Base-by-base conservation (phyloP, 192 early-diverging fungal genomes). In the Chytriomyces confervae region DNA sequence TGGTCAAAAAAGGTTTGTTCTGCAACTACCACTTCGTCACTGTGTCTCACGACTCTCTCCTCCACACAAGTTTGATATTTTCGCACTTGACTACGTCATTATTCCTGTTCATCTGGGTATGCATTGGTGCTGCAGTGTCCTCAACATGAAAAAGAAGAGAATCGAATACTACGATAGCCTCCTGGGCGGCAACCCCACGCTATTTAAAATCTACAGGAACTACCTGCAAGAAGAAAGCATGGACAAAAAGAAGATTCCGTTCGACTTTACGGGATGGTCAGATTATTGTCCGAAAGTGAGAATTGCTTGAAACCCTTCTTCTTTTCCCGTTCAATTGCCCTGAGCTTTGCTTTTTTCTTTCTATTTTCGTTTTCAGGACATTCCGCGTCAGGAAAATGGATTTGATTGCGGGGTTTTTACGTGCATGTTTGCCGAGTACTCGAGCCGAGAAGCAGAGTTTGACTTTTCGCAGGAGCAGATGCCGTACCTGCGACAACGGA, bases 361-460 rank as follows among this genome's bases (percentile, higher is more conserved):
- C 48, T 44, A 67, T 50, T 66, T 48, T 53, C 47, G 50, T 57
- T 66, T 72, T 18, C 83, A 95, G 83, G 83, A 91, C 74, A 93
- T 94, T 46, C 97, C 97, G 0, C 79, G 82, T 6, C 97, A 98
- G 82, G 61, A 82, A 44, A 98, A 98, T 75, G 93, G 93, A 16
- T 95, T 90, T 65, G 97, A 98, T 85, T 98, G 97, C 78, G 97
- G 97, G 8, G 95, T 97, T 6, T 98, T 98, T 80, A 91, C 95
- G 0, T 92, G 90, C 69, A 91, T 91, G 16, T 96, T 97, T 87
- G 92, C 94, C 7, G 95, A 98, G 71, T 89, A 90, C 75, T 71
- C 83, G 13, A 71, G 90, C 2, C 82, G 94, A 29, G 81, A 82
- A n/a, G 70, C 79, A n/a, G 83, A 82, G 0, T 91, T 96, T 78